Percentiles rank a stretch among this genome's conserved stretches.
Conservation (phyloP, 192 early-diverging fungal species). For the Polychytrium aggregatum region DNA sequence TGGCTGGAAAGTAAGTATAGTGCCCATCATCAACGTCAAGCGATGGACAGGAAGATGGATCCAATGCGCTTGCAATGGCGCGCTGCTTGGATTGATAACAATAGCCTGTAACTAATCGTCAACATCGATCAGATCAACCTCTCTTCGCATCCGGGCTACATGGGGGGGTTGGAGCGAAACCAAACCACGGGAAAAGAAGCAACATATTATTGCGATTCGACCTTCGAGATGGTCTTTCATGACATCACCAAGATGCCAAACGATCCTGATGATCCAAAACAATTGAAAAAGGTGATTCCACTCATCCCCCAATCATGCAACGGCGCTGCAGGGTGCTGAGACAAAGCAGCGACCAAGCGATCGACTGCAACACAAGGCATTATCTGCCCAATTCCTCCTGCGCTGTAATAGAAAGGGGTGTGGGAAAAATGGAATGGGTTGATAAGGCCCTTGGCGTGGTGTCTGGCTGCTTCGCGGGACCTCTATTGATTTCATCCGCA, state of each 20-base stretch:
- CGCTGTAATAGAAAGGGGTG: no score
- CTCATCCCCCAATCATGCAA: not conserved
- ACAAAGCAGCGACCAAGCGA: not conserved
- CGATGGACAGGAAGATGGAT: no score
- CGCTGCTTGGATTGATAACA: no score
- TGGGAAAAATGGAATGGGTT: no score
- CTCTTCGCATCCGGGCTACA: constrained; percentile 69
- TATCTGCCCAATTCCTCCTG: no score
- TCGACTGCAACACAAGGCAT: no score
- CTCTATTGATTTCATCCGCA: no score
- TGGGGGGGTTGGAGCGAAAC: constrained; percentile 76
- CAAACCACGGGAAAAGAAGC: constrained; percentile 62
- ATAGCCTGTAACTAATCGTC: not conserved
- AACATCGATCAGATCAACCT: constrained; percentile 47
- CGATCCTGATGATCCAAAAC: constrained; percentile 66
- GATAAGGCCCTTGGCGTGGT: not conserved
- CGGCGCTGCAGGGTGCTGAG: not conserved
- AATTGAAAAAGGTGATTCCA: constrained; percentile 74
- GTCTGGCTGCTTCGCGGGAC: not conserved
- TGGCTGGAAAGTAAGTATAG: constrained; percentile 66
- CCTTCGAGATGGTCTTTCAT: constrained; percentile 84
- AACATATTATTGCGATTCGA: constrained; percentile 76
- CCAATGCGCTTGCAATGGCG: no score
- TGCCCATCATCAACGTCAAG: no score
- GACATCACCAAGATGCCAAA: constrained; percentile 81